Conservation (phyloP, 352 stramenopile species). For the Globisporangium splendens region DNA sequence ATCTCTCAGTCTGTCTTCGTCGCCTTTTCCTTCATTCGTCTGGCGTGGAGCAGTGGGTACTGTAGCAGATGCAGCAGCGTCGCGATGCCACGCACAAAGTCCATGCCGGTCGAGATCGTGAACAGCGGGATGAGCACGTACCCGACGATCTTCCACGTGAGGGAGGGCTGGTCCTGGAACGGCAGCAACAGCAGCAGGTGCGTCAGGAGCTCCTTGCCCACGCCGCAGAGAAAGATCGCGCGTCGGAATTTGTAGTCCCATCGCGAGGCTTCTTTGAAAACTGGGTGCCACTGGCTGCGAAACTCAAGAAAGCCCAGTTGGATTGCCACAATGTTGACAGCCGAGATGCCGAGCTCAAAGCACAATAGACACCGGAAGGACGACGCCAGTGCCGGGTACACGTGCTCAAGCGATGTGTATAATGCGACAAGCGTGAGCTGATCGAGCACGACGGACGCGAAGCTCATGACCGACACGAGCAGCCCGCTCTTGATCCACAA, state of each 20-base stretch:
- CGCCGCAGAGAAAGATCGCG: slow-evolving; percentile 41
- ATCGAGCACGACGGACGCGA: slow-evolving; percentile 66
- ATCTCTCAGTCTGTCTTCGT: not conserved
- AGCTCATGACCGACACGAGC: slow-evolving; percentile 67
- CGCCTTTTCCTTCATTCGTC: no score
- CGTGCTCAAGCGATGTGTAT: slow-evolving; percentile 49
- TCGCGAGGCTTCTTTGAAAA: slow-evolving; percentile 58
- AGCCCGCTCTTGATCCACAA: slow-evolving; percentile 76
- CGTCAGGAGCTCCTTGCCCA: slow-evolving; percentile 59
- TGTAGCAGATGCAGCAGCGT: slow-evolving; percentile 54
- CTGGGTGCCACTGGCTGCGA: slow-evolving; percentile 54
- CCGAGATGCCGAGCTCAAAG: slow-evolving; percentile 55
- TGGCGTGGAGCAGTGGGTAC: slow-evolving; percentile 24
- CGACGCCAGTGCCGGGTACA: slow-evolving; percentile 41
- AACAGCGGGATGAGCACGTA: slow-evolving; percentile 60
- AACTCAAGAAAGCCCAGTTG: slow-evolving; percentile 57
- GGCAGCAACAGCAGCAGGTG: slow-evolving; percentile 62
- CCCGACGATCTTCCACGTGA: slow-evolving; percentile 24
- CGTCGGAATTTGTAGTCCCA: slow-evolving; percentile 46
- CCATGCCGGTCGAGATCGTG: slow-evolving; percentile 47
- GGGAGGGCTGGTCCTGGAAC: slow-evolving; percentile 25
- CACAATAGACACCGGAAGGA: slow-evolving; percentile 45
- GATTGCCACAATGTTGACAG: slow-evolving; percentile 47
- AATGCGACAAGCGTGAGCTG: slow-evolving; percentile 51
- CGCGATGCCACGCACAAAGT: slow-evolving; percentile 48